phyloP scores from a whole-genome alignment of 805 yeast genomes.

The Groenewaldozyma tartarivorans region DNA sequence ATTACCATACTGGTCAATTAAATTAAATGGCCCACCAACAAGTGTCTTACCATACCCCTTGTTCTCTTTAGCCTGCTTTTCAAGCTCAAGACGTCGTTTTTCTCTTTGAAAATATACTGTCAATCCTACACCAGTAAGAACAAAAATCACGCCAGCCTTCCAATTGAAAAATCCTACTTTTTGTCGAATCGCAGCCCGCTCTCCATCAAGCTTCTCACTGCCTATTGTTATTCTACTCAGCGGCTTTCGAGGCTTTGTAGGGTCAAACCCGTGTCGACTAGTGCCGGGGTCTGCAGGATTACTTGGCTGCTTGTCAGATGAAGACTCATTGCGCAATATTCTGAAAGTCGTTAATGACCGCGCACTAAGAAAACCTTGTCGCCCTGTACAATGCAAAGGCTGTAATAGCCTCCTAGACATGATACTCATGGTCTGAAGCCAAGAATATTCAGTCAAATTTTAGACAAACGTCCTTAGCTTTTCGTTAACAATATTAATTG shows the following conservation, averaged over 20 bases:
- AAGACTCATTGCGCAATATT: too few relatives aligned
- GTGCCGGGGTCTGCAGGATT: too few relatives aligned
- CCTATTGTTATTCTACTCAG: constrained; percentile 77
- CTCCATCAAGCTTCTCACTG: constrained; percentile 26
- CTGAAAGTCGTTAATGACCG: too few relatives aligned
- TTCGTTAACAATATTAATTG: too few relatives aligned
- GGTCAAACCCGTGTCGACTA: constrained; percentile 21
- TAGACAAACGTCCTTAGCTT: too few relatives aligned
- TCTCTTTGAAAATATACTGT: constrained; percentile 67
- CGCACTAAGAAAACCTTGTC: too few relatives aligned
- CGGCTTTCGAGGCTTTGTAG: constrained; percentile 43
- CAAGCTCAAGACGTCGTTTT: constrained; percentile 62
- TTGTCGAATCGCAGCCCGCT: constrained; percentile 31
- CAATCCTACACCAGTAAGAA: constrained; percentile 60
- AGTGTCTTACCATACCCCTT: constrained; percentile 87
- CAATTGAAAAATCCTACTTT: constrained; percentile 47
- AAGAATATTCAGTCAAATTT: too few relatives aligned
- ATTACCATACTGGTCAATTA: constrained; percentile 62
- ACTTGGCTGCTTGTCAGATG: too few relatives aligned
- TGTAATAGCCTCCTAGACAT: too few relatives aligned
- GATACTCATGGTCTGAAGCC: too few relatives aligned
- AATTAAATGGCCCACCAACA: constrained; percentile 81
- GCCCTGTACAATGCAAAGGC: too few relatives aligned
- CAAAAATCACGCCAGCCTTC: constrained; percentile 65
- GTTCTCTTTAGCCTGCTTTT: constrained; percentile 74